Percentiles rank a stretch among this genome's conserved stretches.
Conservation (phyloP, 441 rosid genomes). For the Gossypium laxum region DNA sequence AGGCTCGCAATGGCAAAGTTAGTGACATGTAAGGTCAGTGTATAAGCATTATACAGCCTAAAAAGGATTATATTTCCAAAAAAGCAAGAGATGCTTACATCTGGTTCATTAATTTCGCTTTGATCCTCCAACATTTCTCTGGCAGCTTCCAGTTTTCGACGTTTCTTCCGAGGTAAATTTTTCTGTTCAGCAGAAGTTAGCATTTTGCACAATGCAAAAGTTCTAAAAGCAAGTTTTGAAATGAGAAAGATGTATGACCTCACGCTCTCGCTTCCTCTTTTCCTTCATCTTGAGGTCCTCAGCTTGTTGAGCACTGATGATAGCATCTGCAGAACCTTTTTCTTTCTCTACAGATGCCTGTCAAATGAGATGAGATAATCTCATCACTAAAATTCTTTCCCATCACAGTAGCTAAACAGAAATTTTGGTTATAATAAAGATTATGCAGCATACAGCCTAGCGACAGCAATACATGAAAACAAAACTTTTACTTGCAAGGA, state of each 20-base stretch:
- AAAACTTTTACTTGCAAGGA: not conserved
- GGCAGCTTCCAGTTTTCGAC: constrained; percentile 88
- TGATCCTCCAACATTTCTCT: constrained; percentile 90
- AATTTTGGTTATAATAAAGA: not conserved
- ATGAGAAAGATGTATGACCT: constrained; percentile 34
- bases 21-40: not conserved
- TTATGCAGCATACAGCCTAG: not conserved
- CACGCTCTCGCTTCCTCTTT: constrained; percentile 78
- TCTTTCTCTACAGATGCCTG: constrained; percentile 49
- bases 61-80: not conserved
- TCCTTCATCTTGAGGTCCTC: constrained; percentile 87
- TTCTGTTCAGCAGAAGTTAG: constrained; percentile 44
- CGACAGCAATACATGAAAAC: not conserved
- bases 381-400: not conserved
- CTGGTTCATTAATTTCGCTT: constrained; percentile 28
- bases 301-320: constrained; percentile 75
- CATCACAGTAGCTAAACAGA: not conserved
- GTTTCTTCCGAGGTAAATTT: constrained; percentile 78
- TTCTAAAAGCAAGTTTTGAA: not conserved
- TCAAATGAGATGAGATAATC: constrained; percentile 7
- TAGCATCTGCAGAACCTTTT: constrained; percentile 41
- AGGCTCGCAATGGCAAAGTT: not conserved
- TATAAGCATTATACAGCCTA: not conserved
- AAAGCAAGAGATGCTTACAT: constrained; percentile 23
- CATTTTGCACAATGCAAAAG: not conserved